A percentile compares a stretch with the other conserved stretches of the same genome.
Conservation (phyloP, 192 early-diverging fungal species). For the Podila minutissima region DNA sequence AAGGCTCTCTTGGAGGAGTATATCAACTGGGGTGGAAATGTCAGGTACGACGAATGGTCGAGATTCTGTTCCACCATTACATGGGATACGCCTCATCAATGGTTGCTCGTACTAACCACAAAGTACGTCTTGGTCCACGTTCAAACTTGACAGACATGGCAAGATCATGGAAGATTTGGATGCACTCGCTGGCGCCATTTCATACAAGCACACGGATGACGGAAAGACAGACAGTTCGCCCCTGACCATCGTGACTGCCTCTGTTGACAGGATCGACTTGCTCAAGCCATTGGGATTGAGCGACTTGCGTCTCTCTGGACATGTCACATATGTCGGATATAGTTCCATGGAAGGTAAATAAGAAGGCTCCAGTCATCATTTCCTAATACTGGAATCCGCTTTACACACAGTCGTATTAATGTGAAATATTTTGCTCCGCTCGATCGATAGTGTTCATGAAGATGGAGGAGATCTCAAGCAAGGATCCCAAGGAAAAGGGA, state of each 20-base stretch:
- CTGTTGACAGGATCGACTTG: conserved; percentile 89
- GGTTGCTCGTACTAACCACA: too few species aligned
- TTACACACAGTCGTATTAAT: too few species aligned
- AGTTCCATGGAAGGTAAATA: conserved; percentile 85
- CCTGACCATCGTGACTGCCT: conserved; percentile 85
- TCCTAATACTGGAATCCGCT: neutral
- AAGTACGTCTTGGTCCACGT: neutral
- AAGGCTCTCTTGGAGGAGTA: conserved; percentile 83
- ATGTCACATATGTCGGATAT: conserved; percentile 85
- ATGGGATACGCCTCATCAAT: too few species aligned
- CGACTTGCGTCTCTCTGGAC: conserved; percentile 84
- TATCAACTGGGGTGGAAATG: conserved; percentile 75
- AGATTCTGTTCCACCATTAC: neutral
- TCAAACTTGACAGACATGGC: conserved; percentile 59
- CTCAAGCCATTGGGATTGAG: conserved; percentile 67
- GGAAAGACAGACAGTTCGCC: conserved; percentile 49
- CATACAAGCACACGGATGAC: conserved; percentile 76
- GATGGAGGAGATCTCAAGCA: conserved; percentile 63
- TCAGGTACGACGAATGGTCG: conserved; percentile 51
- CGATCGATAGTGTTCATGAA: conserved; percentile 65
- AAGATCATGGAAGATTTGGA: conserved; percentile 91
- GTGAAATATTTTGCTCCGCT: neutral
- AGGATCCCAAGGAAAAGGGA: conserved; percentile 13
- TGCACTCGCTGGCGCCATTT: conserved; percentile 81
- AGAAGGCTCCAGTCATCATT: neutral